These are phyloP conservation scores for Ascomycota sp. DNA, from an alignment of 2,329 filamentous ascomycete genomes.

Conservation along the genomic window DNA sequence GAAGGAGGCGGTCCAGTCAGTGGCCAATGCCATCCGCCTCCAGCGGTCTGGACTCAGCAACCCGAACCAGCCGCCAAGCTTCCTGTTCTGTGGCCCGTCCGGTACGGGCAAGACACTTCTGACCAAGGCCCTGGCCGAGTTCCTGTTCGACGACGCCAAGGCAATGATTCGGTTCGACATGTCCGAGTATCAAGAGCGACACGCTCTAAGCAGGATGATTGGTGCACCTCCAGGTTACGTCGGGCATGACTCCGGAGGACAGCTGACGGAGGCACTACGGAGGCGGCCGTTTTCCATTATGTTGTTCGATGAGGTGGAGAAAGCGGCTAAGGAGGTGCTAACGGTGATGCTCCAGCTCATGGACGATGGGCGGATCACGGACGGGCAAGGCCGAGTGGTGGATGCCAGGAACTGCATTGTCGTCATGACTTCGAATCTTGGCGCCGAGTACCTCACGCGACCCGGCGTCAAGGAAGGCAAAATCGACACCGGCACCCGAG, in stretches of 20 bases:
- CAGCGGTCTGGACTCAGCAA: slow-evolving; percentile 89
- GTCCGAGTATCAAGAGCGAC: slow-evolving; percentile 97
- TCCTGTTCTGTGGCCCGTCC: slow-evolving; percentile 96
- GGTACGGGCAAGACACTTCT: slow-evolving; percentile 96
- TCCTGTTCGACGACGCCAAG: slow-evolving; percentile 92
- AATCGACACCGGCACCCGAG: slow-evolving; percentile 68
- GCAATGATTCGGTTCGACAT: slow-evolving; percentile 98
- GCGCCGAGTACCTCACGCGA: slow-evolving; percentile 78
- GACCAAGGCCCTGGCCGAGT: slow-evolving; percentile 91
- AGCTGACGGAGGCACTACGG: slow-evolving; percentile 84
- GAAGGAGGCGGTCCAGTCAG: slow-evolving; percentile 76
- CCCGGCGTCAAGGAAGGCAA: slow-evolving; percentile 58
- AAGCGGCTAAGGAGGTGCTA: slow-evolving; percentile 91
- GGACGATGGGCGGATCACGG: slow-evolving; percentile 96
- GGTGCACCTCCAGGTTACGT: slow-evolving; percentile 94
- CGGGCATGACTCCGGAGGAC: slow-evolving; percentile 85
- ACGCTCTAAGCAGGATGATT: slow-evolving; percentile 91
- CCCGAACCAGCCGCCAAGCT: slow-evolving; percentile 90
- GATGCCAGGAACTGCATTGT: slow-evolving; percentile 98
- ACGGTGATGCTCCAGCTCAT: slow-evolving; percentile 97
- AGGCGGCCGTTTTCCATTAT: slow-evolving; percentile 94
- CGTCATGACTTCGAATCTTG: slow-evolving; percentile 96
- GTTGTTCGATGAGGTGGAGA: slow-evolving; percentile 95
- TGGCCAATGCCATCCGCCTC: slow-evolving; percentile 88
- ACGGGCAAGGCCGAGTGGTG: slow-evolving; percentile 85